phyloP scores from a whole-genome alignment of 768 basidiomycete species.

The Dacryopinax primogenitus region DNA sequence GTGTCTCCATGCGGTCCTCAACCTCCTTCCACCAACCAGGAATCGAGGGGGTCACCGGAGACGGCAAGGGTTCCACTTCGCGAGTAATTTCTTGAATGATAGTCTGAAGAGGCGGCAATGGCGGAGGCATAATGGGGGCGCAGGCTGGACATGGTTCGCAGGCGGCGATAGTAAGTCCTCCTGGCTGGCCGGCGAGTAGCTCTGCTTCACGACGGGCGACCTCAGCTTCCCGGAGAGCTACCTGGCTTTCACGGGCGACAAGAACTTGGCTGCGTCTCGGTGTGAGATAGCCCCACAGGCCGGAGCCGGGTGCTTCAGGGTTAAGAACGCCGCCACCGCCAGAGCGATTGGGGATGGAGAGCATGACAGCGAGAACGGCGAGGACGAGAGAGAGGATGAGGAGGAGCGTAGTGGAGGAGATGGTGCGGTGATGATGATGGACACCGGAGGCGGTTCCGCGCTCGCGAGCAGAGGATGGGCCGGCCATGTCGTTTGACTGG shows the following conservation, averaged over 20 bases:
- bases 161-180: slow-evolving; percentile 39
- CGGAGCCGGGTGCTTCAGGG: slow-evolving; percentile 27
- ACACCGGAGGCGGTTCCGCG: slow-evolving; percentile 35
- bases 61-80: slow-evolving; percentile 33
- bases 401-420: slow-evolving; percentile 78
- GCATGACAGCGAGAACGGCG: slow-evolving; percentile 82
- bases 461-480: slow-evolving; percentile 15
- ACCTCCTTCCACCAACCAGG: slow-evolving; percentile 65
- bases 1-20: slow-evolving; percentile 52
- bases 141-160: slow-evolving; percentile 30
- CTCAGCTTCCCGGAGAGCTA: slow-evolving; percentile 74
- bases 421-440: slow-evolving; percentile 69
- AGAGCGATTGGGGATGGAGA: slow-evolving; percentile 47
- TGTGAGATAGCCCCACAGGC: slow-evolving; percentile 59
- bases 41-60: slow-evolving; percentile 48
- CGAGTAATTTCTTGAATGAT: slow-evolving; percentile 81
- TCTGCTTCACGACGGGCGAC: slow-evolving; percentile 84
- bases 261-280: slow-evolving; percentile 74
- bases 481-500: slow-evolving; percentile 4
- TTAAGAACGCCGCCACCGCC: slow-evolving; percentile 11
- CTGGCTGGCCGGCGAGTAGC: slow-evolving; percentile 67
- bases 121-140: slow-evolving; percentile 51
- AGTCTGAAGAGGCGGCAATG: slow-evolving; percentile 42
- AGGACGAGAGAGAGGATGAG: slow-evolving; percentile 75
- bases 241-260: slow-evolving; percentile 62